Conservation (phyloP, 176 grass and related monocot genomes). For the Carex myosuroides region DNA sequence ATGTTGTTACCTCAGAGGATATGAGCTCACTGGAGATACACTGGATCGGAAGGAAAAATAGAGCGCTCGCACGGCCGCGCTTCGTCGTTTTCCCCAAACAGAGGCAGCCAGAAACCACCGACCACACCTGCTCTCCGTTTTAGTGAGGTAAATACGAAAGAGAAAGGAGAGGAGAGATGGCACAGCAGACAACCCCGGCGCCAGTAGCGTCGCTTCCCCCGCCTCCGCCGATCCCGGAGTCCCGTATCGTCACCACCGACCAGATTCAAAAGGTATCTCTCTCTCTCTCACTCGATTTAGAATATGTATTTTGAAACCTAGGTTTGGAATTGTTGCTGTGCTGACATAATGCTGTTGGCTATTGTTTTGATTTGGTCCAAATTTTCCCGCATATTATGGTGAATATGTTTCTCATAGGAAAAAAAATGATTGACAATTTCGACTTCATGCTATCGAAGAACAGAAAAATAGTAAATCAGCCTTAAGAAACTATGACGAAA, state of each 20-base stretch:
- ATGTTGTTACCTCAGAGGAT: no score
- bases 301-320: neutral
- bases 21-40: neutral
- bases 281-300: neutral
- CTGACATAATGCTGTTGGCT: neutral
- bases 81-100: neutral
- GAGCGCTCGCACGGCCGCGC: neutral
- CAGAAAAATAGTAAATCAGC: neutral
- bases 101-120: constrained; percentile 3
- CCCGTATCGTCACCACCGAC: constrained; percentile 21
- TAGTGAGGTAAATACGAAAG: neutral
- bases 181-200: constrained; percentile 11
- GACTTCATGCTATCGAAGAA: neutral
- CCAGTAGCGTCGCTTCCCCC: constrained; percentile 24
- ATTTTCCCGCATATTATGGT: neutral
- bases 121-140: neutral
- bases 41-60: neutral
- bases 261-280: constrained; percentile 34
- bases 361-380: neutral
- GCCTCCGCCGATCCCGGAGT: constrained; percentile 20
- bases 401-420: neutral
- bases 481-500: neutral
- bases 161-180: neutral
- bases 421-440: neutral
- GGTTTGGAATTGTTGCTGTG: neutral